Evolutionary conservation across 257 asterid species (phyloP), one percentile per base, ranked within the genome.

Genomic region (Primulina eburnea): DNA sequence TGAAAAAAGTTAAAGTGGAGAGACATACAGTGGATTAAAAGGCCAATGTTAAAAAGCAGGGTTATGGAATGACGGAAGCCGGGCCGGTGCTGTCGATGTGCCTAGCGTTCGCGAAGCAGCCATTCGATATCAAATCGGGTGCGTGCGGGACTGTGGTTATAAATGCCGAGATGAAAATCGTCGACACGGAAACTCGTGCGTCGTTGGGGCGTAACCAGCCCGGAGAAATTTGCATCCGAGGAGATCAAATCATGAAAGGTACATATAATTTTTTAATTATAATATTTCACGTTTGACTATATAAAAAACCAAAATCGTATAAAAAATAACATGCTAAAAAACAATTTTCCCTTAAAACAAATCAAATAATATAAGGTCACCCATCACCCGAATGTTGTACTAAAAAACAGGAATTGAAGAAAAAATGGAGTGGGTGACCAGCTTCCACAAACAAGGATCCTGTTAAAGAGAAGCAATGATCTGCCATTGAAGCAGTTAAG

Each of bases 201-300:
- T 83, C 92, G 12, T 35, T 93, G 0, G 88, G 88, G 29, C 90
- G 92, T 1, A 93, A 90, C 53, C 87, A 87, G 62, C 70, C 91
- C 1, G 99, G 99, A 6, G 99, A 93, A 69, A 90, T 93, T 32
- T 93, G 97, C 68, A 90, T 90, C 1, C 71, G 91, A 58, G 99
- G 97, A 1, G 91, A 93, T 28, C 97, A 93, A 29, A 93, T 93
- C 85, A 93, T 93, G 99, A 90, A 90, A 85, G 99, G 97, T 90
- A 83, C 17, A 18, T 8, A 1, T 0, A 1, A 57, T 12, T 21
- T 17, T 9, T 20, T 12, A 17, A 33, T 33, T 33, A 4, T 6
- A 5, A 33, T 6, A 35, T 35, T 7, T 24, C 26, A 21, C 24
- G 24, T 21, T 21, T 21, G 24, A 0, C 24, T 21, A 21, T 21